phyloP scores from a whole-genome alignment of 495 filamentous ascomycete species.

The Neohortaea acidophila region DNA sequence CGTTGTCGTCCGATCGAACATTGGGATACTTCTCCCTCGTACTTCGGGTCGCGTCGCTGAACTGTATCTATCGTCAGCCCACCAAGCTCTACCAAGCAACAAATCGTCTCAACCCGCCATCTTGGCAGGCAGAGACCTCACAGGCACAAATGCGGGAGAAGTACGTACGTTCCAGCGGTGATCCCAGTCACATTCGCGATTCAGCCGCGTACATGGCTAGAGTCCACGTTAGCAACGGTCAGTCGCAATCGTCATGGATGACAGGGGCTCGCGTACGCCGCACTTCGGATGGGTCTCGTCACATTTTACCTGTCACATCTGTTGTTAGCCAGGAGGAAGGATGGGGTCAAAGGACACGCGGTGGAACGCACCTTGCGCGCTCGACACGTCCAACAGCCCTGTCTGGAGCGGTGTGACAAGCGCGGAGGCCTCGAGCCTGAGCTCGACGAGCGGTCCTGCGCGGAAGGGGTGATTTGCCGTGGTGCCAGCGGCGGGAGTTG shows the following conservation, averaged over 20 bases:
- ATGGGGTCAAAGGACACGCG: not conserved
- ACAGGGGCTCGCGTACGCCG: slow-evolving; percentile 6
- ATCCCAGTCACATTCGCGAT: slow-evolving; percentile 17
- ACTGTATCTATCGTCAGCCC: no score
- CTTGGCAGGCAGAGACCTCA: no score
- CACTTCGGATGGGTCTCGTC: slow-evolving; percentile 16
- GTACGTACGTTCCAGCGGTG: slow-evolving; percentile 15
- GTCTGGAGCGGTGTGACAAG: slow-evolving; percentile 16
- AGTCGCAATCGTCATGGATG: not conserved
- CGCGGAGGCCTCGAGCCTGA: slow-evolving; percentile 6
- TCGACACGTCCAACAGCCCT: slow-evolving; percentile 19
- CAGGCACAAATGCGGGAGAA: no score
- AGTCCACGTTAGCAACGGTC: not conserved
- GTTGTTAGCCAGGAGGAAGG: not conserved
- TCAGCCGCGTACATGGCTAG: slow-evolving; percentile 13
- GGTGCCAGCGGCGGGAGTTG: slow-evolving; percentile 10
- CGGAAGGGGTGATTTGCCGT: not conserved
- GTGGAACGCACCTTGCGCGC: slow-evolving; percentile 12
- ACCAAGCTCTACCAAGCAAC: no score
- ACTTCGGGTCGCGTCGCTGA: slow-evolving; percentile 17
- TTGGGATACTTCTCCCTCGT: slow-evolving; percentile 21
- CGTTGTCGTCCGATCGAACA: slow-evolving; percentile 33
- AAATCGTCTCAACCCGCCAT: not conserved
- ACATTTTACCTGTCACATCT: slow-evolving; percentile 17
- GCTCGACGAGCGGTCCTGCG: not conserved